These are phyloP conservation scores for Jackrogersella minutella DNA, from an alignment of 495 filamentous ascomycete species.

Conservation along the genomic window DNA sequence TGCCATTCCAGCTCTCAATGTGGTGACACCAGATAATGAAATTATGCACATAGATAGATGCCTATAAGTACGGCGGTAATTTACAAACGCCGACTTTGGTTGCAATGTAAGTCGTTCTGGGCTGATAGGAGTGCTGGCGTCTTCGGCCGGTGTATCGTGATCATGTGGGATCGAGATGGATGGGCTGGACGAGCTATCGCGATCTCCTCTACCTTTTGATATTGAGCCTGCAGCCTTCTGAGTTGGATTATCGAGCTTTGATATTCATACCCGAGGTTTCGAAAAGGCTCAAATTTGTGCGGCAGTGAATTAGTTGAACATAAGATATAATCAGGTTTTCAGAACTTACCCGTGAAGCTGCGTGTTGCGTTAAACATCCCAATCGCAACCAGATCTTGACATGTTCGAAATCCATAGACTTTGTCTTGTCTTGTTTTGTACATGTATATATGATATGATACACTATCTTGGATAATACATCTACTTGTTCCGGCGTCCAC, in stretches of 20 bases:
- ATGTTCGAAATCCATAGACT: constrained; percentile 9
- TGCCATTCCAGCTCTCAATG: constrained; percentile 24
- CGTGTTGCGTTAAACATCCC: not conserved
- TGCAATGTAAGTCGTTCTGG: constrained; percentile 2
- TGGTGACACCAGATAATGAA: constrained; percentile 23
- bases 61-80: constrained; percentile 1
- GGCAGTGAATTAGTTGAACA: no score
- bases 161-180: constrained; percentile 22
- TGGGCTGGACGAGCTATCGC: not conserved
- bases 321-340: no score
- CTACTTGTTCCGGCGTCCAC: constrained; percentile 38
- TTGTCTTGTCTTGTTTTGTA: constrained; percentile 26
- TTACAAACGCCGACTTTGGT: constrained; percentile 12
- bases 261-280: not conserved
- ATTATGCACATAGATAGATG: not conserved
- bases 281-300: not conserved
- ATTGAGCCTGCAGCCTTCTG: not conserved
- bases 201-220: constrained; percentile 8
- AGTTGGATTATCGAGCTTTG: not conserved
- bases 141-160: constrained; percentile 29
- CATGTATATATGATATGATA: constrained; percentile 36
- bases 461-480: constrained; percentile 20
- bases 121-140: constrained; percentile 21
- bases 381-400: not conserved
- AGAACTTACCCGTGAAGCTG: not conserved